phyloP scores from a whole-genome alignment of 208 protist genomes.

The Porcisia hertigi region DNA sequence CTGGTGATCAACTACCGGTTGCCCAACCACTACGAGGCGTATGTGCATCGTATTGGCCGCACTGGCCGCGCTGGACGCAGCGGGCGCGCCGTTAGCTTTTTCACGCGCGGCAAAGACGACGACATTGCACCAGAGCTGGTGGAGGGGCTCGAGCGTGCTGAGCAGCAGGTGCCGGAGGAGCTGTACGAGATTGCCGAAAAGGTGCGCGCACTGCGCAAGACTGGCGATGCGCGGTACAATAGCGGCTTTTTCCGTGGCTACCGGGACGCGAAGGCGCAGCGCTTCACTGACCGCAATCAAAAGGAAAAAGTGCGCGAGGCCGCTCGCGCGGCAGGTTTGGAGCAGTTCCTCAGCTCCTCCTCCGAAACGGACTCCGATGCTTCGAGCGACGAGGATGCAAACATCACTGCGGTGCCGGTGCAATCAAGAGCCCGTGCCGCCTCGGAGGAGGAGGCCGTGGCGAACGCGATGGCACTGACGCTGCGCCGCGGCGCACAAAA shows the following conservation, averaged over 20 bases:
- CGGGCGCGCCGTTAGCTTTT: slow-evolving; percentile 87
- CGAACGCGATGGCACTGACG: slow-evolving; percentile 29
- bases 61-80: slow-evolving; percentile 82
- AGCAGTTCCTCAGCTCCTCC: slow-evolving; percentile 67
- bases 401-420: slow-evolving; percentile 35
- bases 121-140: slow-evolving; percentile 83
- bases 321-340: slow-evolving; percentile 71
- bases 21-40: slow-evolving; percentile 98
- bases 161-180: slow-evolving; percentile 80
- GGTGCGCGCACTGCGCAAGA: slow-evolving; percentile 74
- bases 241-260: slow-evolving; percentile 81
- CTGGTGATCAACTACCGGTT: slow-evolving; percentile 99
- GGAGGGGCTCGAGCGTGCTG: slow-evolving; percentile 72
- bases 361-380: slow-evolving; percentile 52
- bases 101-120: slow-evolving; percentile 77
- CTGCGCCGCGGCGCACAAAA: slow-evolving; percentile 12
- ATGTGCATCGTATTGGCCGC: slow-evolving; percentile 97
- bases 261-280: slow-evolving; percentile 56
- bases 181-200: slow-evolving; percentile 70
- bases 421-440: slow-evolving; percentile 6
- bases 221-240: slow-evolving; percentile 62
- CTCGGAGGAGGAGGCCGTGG: slow-evolving; percentile 14
- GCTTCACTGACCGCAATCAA: slow-evolving; percentile 62
- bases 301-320: slow-evolving; percentile 64
- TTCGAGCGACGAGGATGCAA: slow-evolving; percentile 35